Evolutionary conservation across 1,284 basidiomycete species (phyloP).

Genomic region (Ceratobasidium papillatum): DNA sequence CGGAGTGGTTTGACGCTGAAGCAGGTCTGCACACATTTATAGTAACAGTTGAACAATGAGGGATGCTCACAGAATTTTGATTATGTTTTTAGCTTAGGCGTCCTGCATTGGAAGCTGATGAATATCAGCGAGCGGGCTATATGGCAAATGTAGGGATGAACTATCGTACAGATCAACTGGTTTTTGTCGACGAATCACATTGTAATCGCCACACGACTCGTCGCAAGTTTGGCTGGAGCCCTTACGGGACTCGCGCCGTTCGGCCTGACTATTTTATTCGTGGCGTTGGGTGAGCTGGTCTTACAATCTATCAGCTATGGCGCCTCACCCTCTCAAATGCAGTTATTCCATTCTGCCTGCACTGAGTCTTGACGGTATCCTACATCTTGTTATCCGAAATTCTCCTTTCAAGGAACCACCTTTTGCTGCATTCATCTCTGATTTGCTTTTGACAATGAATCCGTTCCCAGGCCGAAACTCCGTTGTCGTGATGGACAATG

Average conservation of each 20-base stretch:
- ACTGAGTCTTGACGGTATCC: constrained; percentile 43
- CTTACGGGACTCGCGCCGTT: constrained; percentile 30
- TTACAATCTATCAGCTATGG: not conserved
- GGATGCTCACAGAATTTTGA: not conserved
- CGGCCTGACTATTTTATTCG: constrained; percentile 39
- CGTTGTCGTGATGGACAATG: constrained; percentile 47
- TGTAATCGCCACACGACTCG: not conserved
- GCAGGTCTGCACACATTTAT: not conserved
- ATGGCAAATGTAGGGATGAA: not conserved
- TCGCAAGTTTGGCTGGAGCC: constrained; percentile 38
- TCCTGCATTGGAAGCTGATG: constrained; percentile 1
- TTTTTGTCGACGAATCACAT: constrained; percentile 1
- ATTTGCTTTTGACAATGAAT: not conserved
- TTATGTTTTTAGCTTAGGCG: not conserved
- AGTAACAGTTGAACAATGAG: too few species aligned
- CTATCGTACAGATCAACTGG: not conserved
- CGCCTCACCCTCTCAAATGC: not conserved
- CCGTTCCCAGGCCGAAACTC: constrained; percentile 26
- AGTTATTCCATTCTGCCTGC: constrained; percentile 46
- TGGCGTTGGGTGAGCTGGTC: constrained; percentile 38
- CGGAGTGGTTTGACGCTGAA: not conserved
- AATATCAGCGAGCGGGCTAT: not conserved
- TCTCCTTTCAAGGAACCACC: constrained; percentile 42
- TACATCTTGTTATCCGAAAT: constrained; percentile 40
- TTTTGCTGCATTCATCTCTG: constrained; percentile 35